Evolutionary conservation across 2,329 filamentous ascomycete genomes (phyloP), one percentile per base, ranked within the genome.

Genomic region (Cadophora sp.): DNA sequence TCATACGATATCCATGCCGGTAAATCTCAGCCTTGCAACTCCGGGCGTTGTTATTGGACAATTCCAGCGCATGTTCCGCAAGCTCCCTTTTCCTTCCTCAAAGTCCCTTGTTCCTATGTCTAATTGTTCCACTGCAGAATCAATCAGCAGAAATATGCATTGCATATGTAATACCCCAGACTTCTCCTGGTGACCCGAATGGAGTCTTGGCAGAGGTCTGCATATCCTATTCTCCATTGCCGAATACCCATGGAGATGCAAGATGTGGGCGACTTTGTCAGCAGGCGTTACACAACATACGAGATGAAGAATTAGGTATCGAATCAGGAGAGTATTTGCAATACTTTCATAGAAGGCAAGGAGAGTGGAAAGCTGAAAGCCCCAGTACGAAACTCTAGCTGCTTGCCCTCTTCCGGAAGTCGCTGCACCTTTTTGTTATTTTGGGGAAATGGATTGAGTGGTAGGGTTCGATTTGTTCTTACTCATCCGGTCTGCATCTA

Each of bases 141-240:
- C 20, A 58, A 24, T 58, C 55, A 41, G 36, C 20, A 43, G 27
- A 22, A 2, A 16, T 2, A 14, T 20, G n/a, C 33, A 43, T 43
- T 39, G 20, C n/a, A 43, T 43, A 18, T 58, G 33, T 20, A 24
- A 22, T 39, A 39, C 53, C 33, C 33, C n/a, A 22, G 33, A 56
- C 11, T 27, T 7, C 22, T 56, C 55, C 36, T 58, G 55, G 5
- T 18, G 9, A 41, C 36, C 55, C 55, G 36, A 41, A 18, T 58
- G 55, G 33, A 43, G 36, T 18, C 55, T 58, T 58, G 55, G 55
- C 55, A 39, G 36, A 18, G 43, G 11, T 14, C 55, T 22, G 55
- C 55, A 58, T 58, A 58, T 58, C 55, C 55, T 58, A 58, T n/a
- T 41, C 9, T 39, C n/a, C 33, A 58, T 58, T 58, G 55, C 55